A percentile compares a stretch with the other conserved stretches of the same genome.
phyloP scores from a whole-genome alignment of 768 basidiomycete genomes.

The Rhodotorula graminis region DNA sequence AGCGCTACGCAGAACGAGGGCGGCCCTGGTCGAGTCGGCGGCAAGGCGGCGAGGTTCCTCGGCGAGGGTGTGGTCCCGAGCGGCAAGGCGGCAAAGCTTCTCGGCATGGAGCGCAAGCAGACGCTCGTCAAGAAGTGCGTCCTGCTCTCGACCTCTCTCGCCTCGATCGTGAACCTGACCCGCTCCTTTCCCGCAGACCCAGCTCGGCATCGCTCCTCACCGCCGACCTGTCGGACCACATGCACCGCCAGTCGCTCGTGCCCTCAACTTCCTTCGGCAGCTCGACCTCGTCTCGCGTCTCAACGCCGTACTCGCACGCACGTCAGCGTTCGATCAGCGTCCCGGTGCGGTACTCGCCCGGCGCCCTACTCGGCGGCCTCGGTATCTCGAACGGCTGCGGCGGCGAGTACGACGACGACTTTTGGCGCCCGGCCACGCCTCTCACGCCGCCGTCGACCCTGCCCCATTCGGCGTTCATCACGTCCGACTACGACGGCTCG shows the following conservation, averaged over 20 bases:
- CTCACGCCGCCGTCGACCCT: not conserved
- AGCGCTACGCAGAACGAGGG: not conserved
- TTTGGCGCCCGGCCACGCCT: not conserved
- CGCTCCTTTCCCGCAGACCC: not conserved
- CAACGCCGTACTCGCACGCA: not conserved
- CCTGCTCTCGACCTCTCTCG: not conserved
- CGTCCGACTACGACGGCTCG: constrained; percentile 2
- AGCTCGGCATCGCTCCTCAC: constrained; percentile 7
- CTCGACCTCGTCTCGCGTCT: not conserved
- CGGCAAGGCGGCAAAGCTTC: constrained; percentile 26
- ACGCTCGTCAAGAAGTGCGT: constrained; percentile 19
- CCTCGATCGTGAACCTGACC: not conserved
- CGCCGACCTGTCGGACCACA: not conserved
- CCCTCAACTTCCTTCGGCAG: not conserved
- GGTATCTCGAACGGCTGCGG: not conserved
- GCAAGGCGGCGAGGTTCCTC: constrained; percentile 25
- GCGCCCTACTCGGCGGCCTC: not conserved
- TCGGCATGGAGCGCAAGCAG: constrained; percentile 27
- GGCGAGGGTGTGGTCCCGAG: constrained; percentile 28
- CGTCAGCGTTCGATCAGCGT: not conserved
- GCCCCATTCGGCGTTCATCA: not conserved
- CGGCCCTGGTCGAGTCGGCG: constrained; percentile 1
- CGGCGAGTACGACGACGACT: not conserved
- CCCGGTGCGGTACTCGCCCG: not conserved
- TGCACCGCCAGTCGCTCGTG: not conserved